Evolutionary conservation across 2,329 filamentous ascomycete genomes (phyloP).

Genomic region (Colletotrichum sojae): DNA sequence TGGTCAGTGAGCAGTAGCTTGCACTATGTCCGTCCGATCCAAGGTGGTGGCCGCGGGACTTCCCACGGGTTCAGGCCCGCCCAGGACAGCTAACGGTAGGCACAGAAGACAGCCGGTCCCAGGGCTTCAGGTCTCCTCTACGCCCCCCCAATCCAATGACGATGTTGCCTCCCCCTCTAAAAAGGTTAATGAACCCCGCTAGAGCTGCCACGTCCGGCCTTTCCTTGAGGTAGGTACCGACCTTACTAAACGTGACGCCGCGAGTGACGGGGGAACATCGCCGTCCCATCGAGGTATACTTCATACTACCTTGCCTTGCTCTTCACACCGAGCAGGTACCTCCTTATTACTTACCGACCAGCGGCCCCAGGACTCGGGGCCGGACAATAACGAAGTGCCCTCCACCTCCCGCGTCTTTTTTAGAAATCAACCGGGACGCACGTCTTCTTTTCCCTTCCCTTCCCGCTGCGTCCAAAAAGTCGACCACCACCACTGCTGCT

Average conservation of each 20-base stretch:
- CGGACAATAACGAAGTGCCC: slow-evolving; percentile 28
- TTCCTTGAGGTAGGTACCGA: slow-evolving; percentile 19
- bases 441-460: slow-evolving; percentile 15
- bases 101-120: background rate
- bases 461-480: slow-evolving; percentile 1
- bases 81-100: background rate
- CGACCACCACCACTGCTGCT: background rate
- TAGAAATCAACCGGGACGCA: slow-evolving; percentile 34
- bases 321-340: background rate
- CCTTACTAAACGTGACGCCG: background rate
- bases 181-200: slow-evolving; percentile 41
- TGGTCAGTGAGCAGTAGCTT: background rate
- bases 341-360: slow-evolving; percentile 19
- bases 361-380: slow-evolving; percentile 13
- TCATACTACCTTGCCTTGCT: background rate
- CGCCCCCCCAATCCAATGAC: slow-evolving; percentile 29
- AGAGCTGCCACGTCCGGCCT: slow-evolving; percentile 40
- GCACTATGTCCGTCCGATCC: slow-evolving; percentile 29
- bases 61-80: slow-evolving; percentile 25
- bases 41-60: slow-evolving; percentile 22
- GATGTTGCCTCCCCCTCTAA: slow-evolving; percentile 35
- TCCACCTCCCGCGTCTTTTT: slow-evolving; percentile 36
- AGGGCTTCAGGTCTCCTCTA: background rate
- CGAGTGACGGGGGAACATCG: too few species aligned
- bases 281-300: background rate